Conservation (phyloP, 116 monocot species). For the Iris pallida region DNA sequence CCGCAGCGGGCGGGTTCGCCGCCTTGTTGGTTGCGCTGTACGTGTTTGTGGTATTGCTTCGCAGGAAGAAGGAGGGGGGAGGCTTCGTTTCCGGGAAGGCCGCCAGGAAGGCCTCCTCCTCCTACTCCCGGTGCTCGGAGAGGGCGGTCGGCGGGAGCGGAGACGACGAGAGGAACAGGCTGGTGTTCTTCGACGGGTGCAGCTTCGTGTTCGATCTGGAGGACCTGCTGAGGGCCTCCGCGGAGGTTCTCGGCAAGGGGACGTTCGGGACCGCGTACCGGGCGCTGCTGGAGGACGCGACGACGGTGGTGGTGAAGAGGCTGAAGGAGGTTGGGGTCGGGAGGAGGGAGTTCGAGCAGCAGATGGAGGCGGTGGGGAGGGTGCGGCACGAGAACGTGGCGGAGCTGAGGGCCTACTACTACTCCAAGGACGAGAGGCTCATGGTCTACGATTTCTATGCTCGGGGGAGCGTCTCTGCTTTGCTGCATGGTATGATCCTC, state of each 20-base stretch:
- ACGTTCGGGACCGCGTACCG: constrained; percentile 36
- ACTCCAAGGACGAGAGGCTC: constrained; percentile 38
- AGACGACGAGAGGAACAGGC: constrained; percentile 34
- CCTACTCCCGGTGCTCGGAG: too few species aligned
- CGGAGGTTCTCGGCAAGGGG: constrained; percentile 45
- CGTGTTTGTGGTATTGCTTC: not conserved
- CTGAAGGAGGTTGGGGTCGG: constrained; percentile 23
- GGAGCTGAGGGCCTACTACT: constrained; percentile 34
- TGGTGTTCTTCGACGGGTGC: constrained; percentile 28
- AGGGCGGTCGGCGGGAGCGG: constrained; percentile 35
- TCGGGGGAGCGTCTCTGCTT: constrained; percentile 35
- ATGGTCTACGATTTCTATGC: constrained; percentile 42
- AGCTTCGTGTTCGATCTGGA: constrained; percentile 29
- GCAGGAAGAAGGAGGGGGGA: not conserved
- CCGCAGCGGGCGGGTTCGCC: constrained; percentile 37
- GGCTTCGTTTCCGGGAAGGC: constrained; percentile 27
- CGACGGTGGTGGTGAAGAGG: constrained; percentile 30
- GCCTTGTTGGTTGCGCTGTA: constrained; percentile 24
- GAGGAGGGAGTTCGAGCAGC: constrained; percentile 28
- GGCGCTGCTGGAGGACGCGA: constrained; percentile 29
- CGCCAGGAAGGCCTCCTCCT: constrained; percentile 21
- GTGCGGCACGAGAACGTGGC: constrained; percentile 28
- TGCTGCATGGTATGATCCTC: constrained; percentile 19
- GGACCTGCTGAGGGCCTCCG: constrained; percentile 39
- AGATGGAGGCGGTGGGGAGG: constrained; percentile 22